Evolutionary conservation across 805 yeast genomes (phyloP).

Genomic region (Jamesozyma spencerorum): DNA sequence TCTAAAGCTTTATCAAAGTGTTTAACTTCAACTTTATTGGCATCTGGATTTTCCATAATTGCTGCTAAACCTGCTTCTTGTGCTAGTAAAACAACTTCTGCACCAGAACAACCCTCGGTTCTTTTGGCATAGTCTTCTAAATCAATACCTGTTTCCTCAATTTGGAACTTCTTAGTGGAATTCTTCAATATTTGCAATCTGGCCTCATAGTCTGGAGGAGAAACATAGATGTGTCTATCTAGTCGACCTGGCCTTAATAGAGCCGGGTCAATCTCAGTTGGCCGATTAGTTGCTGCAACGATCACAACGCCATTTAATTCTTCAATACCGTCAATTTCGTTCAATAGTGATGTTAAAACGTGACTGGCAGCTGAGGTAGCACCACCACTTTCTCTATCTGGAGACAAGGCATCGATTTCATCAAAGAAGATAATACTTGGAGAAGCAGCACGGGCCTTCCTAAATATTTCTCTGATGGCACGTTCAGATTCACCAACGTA

Average conservation of each 20-base stretch:
- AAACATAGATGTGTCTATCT: conserved; percentile 86
- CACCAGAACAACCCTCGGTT: conserved; percentile 94
- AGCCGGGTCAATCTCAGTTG: conserved; percentile 88
- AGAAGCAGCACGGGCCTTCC: conserved; percentile 89
- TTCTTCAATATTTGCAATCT: conserved; percentile 69
- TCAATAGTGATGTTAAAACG: conserved; percentile 80
- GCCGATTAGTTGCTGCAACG: conserved; percentile 94
- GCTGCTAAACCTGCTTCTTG: conserved; percentile 97
- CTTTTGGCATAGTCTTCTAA: conserved; percentile 44
- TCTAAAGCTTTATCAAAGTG: conserved; percentile 68
- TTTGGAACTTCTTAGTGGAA: conserved; percentile 54
- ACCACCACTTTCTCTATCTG: conserved; percentile 55
- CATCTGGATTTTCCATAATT: conserved; percentile 63
- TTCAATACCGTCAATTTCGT: conserved; percentile 96
- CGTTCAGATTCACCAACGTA: conserved; percentile 94
- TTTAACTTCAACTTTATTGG: conserved; percentile 42
- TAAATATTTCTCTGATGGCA: conserved; percentile 85
- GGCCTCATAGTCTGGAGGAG: conserved; percentile 82
- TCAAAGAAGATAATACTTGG: conserved; percentile 93
- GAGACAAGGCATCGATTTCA: conserved; percentile 90
- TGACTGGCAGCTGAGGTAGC: conserved; percentile 67
- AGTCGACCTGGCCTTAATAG: conserved; percentile 90
- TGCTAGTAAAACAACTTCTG: conserved; percentile 83
- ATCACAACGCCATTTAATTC: conserved; percentile 87
- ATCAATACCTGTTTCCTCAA: conserved; percentile 38